Base-by-base conservation (phyloP, 2,329 filamentous ascomycete genomes). In the Diaporthe amygdali region DNA sequence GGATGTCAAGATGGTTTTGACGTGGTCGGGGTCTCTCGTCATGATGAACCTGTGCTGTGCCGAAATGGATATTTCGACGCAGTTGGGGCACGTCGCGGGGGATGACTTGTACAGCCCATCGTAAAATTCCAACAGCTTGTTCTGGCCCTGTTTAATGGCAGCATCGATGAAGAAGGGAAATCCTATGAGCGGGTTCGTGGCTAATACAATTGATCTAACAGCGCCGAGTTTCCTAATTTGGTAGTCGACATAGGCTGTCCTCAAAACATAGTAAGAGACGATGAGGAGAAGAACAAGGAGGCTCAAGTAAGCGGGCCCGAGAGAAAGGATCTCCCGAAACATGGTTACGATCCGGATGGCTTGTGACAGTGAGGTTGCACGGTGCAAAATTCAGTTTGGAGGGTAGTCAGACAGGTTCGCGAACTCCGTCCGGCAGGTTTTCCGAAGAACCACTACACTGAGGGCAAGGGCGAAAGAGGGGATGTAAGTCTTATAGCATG, bases 1-100 rank as follows among this genome's bases (percentile, higher is more conserved):
- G 32, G 84, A 85, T 0, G 89, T 86, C 15, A 91, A 81, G 5
- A 90, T 76, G 0, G 88, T 83, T 76, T 90, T 89, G 71, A 91
- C 78, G 69, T 91, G 90, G 69, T 87, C 85, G 1, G 87, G 86
- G 44, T 91, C 88, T 30, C 80, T 77, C 0, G 87, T 90, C 56
- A 84, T 77, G 69, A 89, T 77, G 70, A 85, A 81, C 55, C 82
- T 77, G 46, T 77, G 71, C 25, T 72, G 72, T 10, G 79, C 78
- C 17, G 74, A 74, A 52, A 83, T 74, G 22, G 80, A 76, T 25
- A 84, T 72, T 75, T 84, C 82, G 68, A 82, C 76, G 30, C 78
- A 80, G 68, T 83, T 77, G 14, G 80, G 81, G n/a, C 76, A 79
- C 34, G 76, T 76, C 1, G 79, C 76, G 0, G 79, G 78, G 4